Base-by-base conservation (phyloP, 352 stramenopile species). In the Pythium sp. region DNA sequence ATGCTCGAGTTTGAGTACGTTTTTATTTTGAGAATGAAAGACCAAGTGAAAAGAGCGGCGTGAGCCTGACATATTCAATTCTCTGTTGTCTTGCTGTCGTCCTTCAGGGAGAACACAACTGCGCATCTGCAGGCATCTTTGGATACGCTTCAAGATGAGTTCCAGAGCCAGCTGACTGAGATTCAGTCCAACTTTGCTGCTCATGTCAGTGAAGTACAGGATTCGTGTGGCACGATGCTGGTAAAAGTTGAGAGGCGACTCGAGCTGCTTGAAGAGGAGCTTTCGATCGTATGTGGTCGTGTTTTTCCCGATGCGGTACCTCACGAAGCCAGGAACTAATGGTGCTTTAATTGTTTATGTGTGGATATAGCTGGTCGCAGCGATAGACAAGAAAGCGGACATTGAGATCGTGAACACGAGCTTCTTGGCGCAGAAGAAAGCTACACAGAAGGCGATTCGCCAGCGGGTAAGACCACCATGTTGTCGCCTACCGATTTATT, bases 231-330 rank as follows among this genome's bases (percentile, higher is more conserved):
- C 0, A 43, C 26, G 38, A 15, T 34, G 18, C 22, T 81, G 7
- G 14, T 36, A 7, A 79, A 75, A 28, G 30, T 77, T n/a, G 70
- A 85, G 59, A 71, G 69, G 18, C 71, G 79, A 26, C 62, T 89
- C 26, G 66, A 62, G 53, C 65, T 91, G 20, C 14, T 91, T 4
- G 82, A 91, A 71, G 80, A 89, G 61, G 80, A 91, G 65, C 72
- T 91, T 49, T 72, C 69, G 4, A 73, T 84, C 47, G 70, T 91
- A 41, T 0, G 74, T 71, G 54, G 7, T 20, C n/a, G 9, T 20
- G 5, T 11, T 15, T 20, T 1, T 61, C 49, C 12, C 24, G 24
- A 26, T 26, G 1, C 24, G 24, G 24, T 26, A 26, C 24, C 24
- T 26, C 24, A 26, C 24, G 24, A 26, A 7, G 38, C 15, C 4